Conservation (phyloP, 345 rosid species). For the Eucalyptus regnans region DNA sequence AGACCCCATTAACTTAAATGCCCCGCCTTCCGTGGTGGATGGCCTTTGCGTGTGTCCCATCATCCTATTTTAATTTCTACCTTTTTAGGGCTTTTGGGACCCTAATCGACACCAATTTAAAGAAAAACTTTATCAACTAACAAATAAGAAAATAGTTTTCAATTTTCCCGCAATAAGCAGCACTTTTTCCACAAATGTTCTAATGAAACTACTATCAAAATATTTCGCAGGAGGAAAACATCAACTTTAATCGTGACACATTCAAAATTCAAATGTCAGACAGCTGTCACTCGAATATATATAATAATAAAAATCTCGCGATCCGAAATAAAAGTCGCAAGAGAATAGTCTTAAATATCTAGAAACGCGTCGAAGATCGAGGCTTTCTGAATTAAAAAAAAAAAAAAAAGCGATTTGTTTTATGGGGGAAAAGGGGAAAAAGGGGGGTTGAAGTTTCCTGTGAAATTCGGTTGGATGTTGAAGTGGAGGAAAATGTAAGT, state of each 20-base stretch:
- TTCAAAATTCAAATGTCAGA: neutral
- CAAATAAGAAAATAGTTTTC: neutral
- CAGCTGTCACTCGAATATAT: accelerated
- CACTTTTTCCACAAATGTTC: neutral
- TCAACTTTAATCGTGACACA: neutral
- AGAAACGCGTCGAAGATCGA: neutral
- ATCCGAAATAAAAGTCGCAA: neutral
- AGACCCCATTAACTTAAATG: neutral
- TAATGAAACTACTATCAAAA: neutral
- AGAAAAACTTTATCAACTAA: neutral
- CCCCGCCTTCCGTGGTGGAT: neutral
- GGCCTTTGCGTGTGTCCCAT: neutral
- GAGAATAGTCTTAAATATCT: neutral
- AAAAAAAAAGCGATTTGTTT: too few species aligned
- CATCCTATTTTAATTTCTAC: neutral
- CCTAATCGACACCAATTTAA: neutral
- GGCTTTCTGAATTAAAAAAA: accelerated
- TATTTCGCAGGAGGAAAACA: accelerated
- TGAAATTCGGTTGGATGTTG: neutral
- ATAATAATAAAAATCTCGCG: neutral
- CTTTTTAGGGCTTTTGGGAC: neutral
- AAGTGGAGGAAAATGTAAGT: neutral
- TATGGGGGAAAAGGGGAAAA: neutral
- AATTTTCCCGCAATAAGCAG: neutral
- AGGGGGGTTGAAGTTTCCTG: neutral